A percentile compares a stretch with the other conserved stretches of the same genome.
phyloP scores from a whole-genome alignment of 2,329 filamentous ascomycete species.

The Aspergillus vadensis region DNA sequence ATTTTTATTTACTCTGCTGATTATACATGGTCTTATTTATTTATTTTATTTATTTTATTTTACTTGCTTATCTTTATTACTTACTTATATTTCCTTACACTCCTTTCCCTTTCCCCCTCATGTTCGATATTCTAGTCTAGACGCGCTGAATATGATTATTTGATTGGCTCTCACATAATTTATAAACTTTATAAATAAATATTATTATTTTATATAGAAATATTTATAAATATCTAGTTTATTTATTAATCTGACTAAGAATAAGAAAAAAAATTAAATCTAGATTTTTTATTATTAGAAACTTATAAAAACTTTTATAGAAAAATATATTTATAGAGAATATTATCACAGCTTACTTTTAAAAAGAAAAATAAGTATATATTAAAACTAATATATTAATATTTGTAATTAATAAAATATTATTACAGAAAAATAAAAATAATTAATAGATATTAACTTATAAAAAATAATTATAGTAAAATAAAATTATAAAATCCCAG shows the following conservation, averaged over 20 bases:
- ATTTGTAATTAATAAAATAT: neutral
- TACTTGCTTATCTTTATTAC: neutral
- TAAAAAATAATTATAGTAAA: constrained; percentile 5
- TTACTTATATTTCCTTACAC: neutral
- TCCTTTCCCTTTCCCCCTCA: too few species aligned
- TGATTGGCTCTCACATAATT: neutral
- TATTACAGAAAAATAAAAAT: too few species aligned
- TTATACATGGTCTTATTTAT: neutral
- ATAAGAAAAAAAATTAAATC: constrained; percentile 1
- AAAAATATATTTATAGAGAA: neutral
- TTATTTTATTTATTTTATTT: neutral
- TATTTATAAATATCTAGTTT: neutral
- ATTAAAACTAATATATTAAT: neutral
- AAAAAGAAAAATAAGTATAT: neutral
- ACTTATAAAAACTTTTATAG: neutral
- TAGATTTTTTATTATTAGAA: constrained; percentile 2
- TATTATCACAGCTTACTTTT: neutral
- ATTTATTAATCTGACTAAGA: neutral
- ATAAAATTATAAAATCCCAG: neutral
- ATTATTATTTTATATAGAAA: neutral
- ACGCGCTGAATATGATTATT: too few species aligned
- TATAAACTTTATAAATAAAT: neutral
- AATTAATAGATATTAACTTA: constrained; percentile 1
- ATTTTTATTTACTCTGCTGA: neutral
- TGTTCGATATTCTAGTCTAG: too few species aligned